phyloP scores from a whole-genome alignment of 202 grass and related monocot species.

The Digitaria exilis region DNA sequence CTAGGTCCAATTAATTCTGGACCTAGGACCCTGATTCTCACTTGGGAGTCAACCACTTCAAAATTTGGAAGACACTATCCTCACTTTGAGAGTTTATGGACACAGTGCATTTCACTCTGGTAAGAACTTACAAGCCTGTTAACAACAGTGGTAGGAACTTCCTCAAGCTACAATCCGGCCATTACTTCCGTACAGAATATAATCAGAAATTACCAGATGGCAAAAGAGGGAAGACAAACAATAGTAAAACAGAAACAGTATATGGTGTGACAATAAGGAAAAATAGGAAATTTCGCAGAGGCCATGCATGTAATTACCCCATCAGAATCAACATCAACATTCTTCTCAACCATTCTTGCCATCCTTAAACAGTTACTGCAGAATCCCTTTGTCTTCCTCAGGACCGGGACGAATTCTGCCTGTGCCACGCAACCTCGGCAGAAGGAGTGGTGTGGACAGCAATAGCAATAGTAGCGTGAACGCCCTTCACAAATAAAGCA shows the following conservation, averaged over 20 bases:
- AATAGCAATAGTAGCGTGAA: slow-evolving; percentile 64
- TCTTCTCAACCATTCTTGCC: slow-evolving; percentile 62
- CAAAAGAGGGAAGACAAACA: neutral
- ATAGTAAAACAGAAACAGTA: neutral
- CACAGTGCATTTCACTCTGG: neutral
- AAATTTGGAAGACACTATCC: neutral
- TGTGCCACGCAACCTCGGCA: slow-evolving; percentile 65
- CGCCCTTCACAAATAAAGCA: slow-evolving; percentile 73
- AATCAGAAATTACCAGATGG: slow-evolving; percentile 22
- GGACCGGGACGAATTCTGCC: slow-evolving; percentile 63
- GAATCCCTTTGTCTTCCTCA: slow-evolving; percentile 74
- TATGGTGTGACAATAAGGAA: neutral
- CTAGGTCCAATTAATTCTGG: neutral
- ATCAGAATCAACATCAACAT: slow-evolving; percentile 59
- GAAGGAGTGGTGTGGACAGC: slow-evolving; percentile 60
- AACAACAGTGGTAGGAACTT: slow-evolving; percentile 5
- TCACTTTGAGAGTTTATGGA: neutral
- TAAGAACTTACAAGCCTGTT: neutral
- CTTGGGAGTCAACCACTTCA: neutral
- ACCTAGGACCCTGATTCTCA: neutral
- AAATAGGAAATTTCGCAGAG: neutral
- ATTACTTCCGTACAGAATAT: slow-evolving; percentile 25
- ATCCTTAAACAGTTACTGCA: slow-evolving; percentile 79
- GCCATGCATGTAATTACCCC: slow-evolving; percentile 51
- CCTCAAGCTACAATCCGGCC: slow-evolving; percentile 1